Conservation (phyloP, 345 rosid genomes). For the Populus alba region DNA sequence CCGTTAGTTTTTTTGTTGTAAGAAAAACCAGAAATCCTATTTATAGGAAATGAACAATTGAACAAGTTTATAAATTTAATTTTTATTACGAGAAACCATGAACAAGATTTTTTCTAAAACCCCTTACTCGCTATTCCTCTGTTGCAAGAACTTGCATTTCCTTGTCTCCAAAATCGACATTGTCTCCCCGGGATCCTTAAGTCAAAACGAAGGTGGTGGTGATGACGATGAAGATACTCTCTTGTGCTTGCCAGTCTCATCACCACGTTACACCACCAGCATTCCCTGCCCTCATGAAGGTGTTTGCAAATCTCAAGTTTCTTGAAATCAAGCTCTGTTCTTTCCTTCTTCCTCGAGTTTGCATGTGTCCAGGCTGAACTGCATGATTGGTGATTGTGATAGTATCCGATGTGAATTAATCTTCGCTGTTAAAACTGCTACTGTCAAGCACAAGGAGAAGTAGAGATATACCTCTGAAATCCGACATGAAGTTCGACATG, state of each 20-base stretch:
- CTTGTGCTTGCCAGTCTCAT: neutral
- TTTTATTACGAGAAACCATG: too few species aligned
- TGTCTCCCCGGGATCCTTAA: neutral
- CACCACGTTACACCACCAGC: neutral
- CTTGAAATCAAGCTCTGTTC: neutral
- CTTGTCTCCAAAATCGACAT: neutral
- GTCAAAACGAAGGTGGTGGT: neutral
- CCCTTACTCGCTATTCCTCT: too few species aligned
- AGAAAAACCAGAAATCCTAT: too few species aligned
- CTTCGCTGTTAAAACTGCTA: neutral
- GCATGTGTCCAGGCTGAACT: neutral
- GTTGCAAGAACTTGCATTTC: too few species aligned
- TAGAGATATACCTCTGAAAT: neutral
- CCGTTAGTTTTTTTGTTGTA: fast-evolving
- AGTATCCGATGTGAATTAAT: neutral
- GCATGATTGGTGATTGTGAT: neutral
- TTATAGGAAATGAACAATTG: too few species aligned
- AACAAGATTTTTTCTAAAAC: too few species aligned
- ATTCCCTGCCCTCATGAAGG: neutral
- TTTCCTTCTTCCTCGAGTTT: neutral
- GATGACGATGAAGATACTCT: neutral
- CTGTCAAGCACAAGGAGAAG: neutral
- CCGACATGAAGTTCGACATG: too few species aligned
- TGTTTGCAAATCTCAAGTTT: neutral
- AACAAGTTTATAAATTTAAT: too few species aligned